A percentile compares a stretch with the other conserved stretches of the same genome.
Evolutionary conservation across 257 asterid species (phyloP).

Genomic region (Forsythia viridissima): DNA sequence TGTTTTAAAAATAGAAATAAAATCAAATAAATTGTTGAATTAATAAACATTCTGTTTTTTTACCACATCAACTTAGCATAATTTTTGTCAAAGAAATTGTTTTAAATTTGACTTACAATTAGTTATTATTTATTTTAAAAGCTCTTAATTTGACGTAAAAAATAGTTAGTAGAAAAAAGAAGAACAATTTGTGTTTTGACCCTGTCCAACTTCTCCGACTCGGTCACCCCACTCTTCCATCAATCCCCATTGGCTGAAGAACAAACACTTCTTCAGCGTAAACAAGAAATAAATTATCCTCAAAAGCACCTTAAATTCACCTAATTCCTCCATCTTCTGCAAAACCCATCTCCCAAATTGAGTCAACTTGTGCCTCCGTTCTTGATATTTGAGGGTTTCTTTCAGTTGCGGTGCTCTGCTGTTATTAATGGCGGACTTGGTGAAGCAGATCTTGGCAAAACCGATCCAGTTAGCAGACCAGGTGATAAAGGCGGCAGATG

Average conservation of each 20-base stretch:
- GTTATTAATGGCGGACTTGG: conserved; percentile 39
- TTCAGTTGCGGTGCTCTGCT: neutral
- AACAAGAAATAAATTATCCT: neutral
- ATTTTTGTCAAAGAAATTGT: too few species aligned
- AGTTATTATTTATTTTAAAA: too few species aligned
- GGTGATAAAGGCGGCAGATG: conserved; percentile 42
- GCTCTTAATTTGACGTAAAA: too few species aligned
- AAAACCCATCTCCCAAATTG: neutral
- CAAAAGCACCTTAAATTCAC: neutral
- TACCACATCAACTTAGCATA: too few species aligned
- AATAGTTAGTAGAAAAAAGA: too few species aligned
- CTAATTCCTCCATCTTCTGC: neutral
- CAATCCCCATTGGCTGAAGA: too few species aligned
- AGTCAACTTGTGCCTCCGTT: neutral
- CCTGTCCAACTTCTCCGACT: neutral
- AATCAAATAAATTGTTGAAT: too few species aligned
- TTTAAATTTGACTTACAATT: too few species aligned
- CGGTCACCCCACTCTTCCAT: too few species aligned
- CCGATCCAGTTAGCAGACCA: conserved; percentile 51
- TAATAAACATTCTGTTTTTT: too few species aligned
- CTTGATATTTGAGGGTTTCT: neutral
- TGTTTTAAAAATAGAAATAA: too few species aligned
- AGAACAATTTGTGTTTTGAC: neutral
- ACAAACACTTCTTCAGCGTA: too few species aligned
- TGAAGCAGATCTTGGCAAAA: conserved; percentile 45